Evolutionary conservation across 306 rosid species (phyloP).

Genomic region (Pueraria montana): DNA sequence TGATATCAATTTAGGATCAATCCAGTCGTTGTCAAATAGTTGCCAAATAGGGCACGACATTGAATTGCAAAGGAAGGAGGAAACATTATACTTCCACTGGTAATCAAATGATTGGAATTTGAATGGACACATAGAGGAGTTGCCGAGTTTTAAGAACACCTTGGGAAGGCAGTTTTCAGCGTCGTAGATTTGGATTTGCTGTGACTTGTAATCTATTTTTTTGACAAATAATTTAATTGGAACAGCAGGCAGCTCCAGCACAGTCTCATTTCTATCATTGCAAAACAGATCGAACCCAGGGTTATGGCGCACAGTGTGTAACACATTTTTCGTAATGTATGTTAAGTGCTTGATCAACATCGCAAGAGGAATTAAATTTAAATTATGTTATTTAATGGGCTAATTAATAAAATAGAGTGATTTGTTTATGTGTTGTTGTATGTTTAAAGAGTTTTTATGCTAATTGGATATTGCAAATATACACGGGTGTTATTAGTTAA

Average conservation of each 20-base stretch:
- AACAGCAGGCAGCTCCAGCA: constrained; percentile 30
- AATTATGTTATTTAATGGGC: too few relatives aligned
- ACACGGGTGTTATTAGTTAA: too few relatives aligned
- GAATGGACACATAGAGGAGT: constrained; percentile 39
- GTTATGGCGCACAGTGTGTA: too few relatives aligned
- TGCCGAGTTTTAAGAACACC: constrained; percentile 5
- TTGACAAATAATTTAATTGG: constrained; percentile 15
- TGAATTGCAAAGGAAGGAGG: constrained; percentile 42
- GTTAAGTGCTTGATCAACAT: too few relatives aligned
- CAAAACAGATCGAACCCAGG: constrained; percentile 45
- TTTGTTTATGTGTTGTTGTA: too few relatives aligned
- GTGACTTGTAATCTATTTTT: constrained; percentile 33
- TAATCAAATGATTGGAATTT: not conserved
- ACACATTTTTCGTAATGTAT: too few relatives aligned
- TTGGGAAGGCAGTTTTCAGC: constrained; percentile 43
- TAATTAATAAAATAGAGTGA: too few relatives aligned
- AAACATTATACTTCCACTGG: not conserved
- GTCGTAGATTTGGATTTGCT: constrained; percentile 14
- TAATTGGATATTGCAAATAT: too few relatives aligned
- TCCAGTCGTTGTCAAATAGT: not conserved
- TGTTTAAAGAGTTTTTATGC: too few relatives aligned
- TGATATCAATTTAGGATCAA: not conserved
- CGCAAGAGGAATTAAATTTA: too few relatives aligned
- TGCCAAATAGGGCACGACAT: not conserved
- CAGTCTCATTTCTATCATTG: not conserved